Base-by-base conservation (phyloP, 2,329 filamentous ascomycete genomes). In the Colletotrichum sp. region DNA sequence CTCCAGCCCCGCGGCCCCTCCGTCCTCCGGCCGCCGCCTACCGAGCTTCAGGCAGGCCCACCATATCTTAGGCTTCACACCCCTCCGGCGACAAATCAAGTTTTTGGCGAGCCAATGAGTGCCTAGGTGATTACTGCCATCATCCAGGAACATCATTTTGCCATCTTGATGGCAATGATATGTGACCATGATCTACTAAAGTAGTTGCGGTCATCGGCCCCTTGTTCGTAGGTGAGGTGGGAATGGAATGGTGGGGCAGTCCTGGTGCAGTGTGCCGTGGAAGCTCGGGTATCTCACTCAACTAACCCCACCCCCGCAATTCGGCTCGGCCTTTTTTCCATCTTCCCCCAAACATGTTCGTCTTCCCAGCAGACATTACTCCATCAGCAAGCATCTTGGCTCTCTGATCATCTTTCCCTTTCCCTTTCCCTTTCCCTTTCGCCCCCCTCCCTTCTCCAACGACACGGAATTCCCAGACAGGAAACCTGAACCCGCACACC, bases 301-400 rank as follows among this genome's bases (percentile, higher is more conserved):
- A 36, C 16, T 34, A 60, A 36, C 70, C 73, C 73, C 73, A 76
- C 73, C 73, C 73, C 73, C 73, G 73, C 73, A 76, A 60, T 65
- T 73, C 58, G 65, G 70, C 70, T 76, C 65, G 70, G 73, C 65
- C 70, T 28, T 65, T 68, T 69, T 58, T 66, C 71, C 28, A n/a
- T 18, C 36, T 28, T 38, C 60, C 28, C 60, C 61, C 62, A 71
- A 72, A 66, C 26, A 62, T 30, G 30, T 32, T 52, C 32, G 26
- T 58, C 55, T 58, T 52, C 52, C 28, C 13, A 67, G 43, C 48
- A 56, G n/a, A 56, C 32, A 68, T 58, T 28, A 21, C 32, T 38
- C 26, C 61, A 26, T 16, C 26, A 66, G 26, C 30, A 43, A 64
- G 28, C 36, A 66, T 48, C 58, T 62, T 38, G 32, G 34, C 71